phyloP scores from a whole-genome alignment of 768 basidiomycete species.

The Suillus fuscotomentosus region DNA sequence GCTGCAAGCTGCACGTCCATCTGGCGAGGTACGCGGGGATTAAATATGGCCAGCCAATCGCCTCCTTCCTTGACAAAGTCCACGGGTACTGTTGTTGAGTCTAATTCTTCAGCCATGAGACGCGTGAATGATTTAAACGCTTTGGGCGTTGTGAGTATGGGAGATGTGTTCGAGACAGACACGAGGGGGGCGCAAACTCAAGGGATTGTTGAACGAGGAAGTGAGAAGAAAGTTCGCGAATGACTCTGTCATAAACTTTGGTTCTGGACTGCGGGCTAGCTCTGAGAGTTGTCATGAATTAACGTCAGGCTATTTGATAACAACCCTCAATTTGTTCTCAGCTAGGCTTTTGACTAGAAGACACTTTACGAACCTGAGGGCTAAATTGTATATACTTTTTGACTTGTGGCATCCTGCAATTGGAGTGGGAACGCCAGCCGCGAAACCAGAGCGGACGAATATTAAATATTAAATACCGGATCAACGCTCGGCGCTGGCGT shows the following conservation, averaged over 20 bases:
- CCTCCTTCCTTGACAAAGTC: slow-evolving; percentile 58
- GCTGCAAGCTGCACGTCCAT: slow-evolving; percentile 65
- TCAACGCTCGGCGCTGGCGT: background rate
- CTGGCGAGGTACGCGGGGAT: slow-evolving; percentile 72
- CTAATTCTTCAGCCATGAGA: slow-evolving; percentile 13
- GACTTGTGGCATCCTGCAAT: background rate
- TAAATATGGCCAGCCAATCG: slow-evolving; percentile 91
- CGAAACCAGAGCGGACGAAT: background rate
- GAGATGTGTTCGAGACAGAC: background rate
- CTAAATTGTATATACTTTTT: background rate
- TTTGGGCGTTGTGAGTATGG: background rate
- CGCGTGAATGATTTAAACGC: background rate
- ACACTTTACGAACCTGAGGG: background rate
- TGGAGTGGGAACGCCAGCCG: background rate
- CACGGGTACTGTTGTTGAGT: slow-evolving; percentile 26
- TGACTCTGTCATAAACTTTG: background rate
- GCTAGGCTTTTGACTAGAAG: background rate
- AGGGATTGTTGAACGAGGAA: background rate
- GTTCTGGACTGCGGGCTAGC: background rate
- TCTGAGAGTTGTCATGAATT: background rate
- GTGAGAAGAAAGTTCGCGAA: background rate
- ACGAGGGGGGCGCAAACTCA: background rate
- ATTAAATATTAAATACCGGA: background rate
- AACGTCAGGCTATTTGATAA: background rate
- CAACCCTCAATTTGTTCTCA: background rate